Percentiles rank a stretch among this genome's conserved stretches.
phyloP scores from a whole-genome alignment of 176 grass and related monocot genomes.

The Paspalum vaginatum region DNA sequence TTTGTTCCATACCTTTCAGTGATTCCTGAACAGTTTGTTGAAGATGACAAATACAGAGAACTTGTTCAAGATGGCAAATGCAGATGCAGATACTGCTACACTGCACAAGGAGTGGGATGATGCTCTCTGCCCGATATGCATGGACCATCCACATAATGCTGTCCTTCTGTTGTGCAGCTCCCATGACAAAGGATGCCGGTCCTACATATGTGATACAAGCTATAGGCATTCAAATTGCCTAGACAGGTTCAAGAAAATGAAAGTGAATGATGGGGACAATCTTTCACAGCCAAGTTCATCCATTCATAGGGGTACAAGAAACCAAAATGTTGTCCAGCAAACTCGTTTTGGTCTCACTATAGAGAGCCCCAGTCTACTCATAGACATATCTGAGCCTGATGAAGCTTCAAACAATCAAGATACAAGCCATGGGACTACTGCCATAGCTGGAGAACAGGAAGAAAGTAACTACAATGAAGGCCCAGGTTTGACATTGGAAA shows the following conservation, averaged over 20 bases:
- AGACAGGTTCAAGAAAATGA: constrained; percentile 72
- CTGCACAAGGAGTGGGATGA: constrained; percentile 74
- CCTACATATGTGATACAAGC: constrained; percentile 84
- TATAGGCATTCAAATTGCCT: constrained; percentile 86
- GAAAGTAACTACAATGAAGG: constrained; percentile 44
- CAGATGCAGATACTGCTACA: constrained; percentile 43
- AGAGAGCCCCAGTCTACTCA: constrained; percentile 13
- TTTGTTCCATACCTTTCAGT: constrained; percentile 5
- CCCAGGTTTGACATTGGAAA: constrained; percentile 35
- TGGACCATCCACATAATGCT: constrained; percentile 91
- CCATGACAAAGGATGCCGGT: constrained; percentile 70
- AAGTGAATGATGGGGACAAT: constrained; percentile 36
- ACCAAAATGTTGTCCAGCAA: constrained; percentile 37
- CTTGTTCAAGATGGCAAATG: constrained; percentile 39
- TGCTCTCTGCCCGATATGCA: constrained; percentile 72
- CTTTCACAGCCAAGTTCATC: constrained; percentile 47
- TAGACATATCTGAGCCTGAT: constrained; percentile 41
- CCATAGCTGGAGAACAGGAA: constrained; percentile 25
- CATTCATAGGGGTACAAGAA: constrained; percentile 32
- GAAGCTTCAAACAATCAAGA: constrained; percentile 42
- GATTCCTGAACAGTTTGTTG: constrained; percentile 23
- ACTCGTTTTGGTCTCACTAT: constrained; percentile 29
- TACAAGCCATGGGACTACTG: constrained; percentile 20
- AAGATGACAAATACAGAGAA: constrained; percentile 45
- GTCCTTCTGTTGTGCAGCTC: constrained; percentile 68